Conservation (phyloP, 805 yeast species). For the Myxozyma monticola region DNA sequence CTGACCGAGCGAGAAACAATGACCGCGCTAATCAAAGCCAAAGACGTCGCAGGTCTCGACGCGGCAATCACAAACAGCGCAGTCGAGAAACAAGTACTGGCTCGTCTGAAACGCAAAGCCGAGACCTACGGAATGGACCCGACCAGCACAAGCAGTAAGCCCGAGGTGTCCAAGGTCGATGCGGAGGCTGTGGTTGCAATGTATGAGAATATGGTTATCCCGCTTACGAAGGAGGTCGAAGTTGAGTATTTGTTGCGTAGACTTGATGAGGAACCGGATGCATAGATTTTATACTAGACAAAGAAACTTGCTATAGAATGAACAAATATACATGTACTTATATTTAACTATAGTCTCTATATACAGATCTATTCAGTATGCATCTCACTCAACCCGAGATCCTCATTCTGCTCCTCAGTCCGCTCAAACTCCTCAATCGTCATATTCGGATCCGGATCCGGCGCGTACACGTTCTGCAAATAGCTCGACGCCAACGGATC, state of each 20-base stretch:
- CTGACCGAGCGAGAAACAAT: constrained; percentile 63
- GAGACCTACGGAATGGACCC: constrained; percentile 63
- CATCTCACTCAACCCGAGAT: constrained; percentile 67
- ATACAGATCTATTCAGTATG: constrained; percentile 31
- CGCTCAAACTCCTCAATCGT: constrained; percentile 85
- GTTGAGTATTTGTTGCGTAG: constrained; percentile 86
- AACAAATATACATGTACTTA: background rate
- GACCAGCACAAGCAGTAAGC: constrained; percentile 54
- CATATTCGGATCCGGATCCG: constrained; percentile 98
- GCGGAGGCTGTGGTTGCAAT: constrained; percentile 80
- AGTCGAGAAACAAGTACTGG: constrained; percentile 81
- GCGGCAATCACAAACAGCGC: constrained; percentile 80
- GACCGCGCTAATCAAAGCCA: constrained; percentile 60
- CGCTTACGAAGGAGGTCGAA: constrained; percentile 92
- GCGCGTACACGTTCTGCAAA: constrained; percentile 97
- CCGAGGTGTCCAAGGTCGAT: constrained; percentile 55
- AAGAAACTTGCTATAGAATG: background rate
- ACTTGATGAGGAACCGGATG: constrained; percentile 51
- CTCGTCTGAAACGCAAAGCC: constrained; percentile 76
- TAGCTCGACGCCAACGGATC: constrained; percentile 96
- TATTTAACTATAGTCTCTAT: background rate
- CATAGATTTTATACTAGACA: background rate
- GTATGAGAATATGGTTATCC: constrained; percentile 86
- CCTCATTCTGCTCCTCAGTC: constrained; percentile 85
- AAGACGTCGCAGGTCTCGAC: constrained; percentile 72